These are phyloP conservation scores for Sporothrix brunneoviolacea DNA, from an alignment of 2,329 filamentous ascomycete genomes.

Conservation along the genomic window DNA sequence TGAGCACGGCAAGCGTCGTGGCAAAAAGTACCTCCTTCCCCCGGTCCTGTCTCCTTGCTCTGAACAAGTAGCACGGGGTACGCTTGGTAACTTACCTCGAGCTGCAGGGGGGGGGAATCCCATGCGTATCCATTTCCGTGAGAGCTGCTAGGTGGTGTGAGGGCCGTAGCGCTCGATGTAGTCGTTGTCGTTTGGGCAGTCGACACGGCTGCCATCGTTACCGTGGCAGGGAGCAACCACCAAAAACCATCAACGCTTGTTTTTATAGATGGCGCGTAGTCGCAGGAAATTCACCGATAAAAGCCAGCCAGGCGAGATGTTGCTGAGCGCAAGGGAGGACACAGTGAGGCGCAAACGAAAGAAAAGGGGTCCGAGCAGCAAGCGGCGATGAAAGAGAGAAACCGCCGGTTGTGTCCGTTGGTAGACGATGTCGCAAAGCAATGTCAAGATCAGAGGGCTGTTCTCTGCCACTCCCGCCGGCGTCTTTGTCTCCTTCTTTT, in stretches of 20 bases:
- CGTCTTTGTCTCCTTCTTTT: not conserved
- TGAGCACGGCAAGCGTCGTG: no score
- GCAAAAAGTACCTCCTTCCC: no score
- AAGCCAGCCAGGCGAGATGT: not conserved
- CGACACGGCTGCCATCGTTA: slow-evolving; percentile 47
- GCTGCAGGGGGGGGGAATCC: slow-evolving; percentile 11
- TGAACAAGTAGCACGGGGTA: not conserved
- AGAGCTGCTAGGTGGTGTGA: slow-evolving; percentile 43
- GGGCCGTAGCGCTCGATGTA: slow-evolving; percentile 27
- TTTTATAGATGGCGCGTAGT: not conserved
- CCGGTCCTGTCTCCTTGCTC: no score
- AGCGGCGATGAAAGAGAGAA: no score
- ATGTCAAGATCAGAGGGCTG: not conserved
- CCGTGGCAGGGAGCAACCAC: slow-evolving; percentile 13
- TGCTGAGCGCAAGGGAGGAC: not conserved
- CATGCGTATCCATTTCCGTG: slow-evolving; percentile 38
- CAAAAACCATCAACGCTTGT: slow-evolving; percentile 6
- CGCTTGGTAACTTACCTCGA: slow-evolving; percentile 17
- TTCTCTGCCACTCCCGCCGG: not conserved
- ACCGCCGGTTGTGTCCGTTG: no score
- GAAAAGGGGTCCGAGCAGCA: no score
- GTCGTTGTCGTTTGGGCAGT: slow-evolving; percentile 38
- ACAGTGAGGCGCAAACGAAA: no score
- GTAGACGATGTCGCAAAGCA: not conserved
- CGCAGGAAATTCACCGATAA: not conserved